These are phyloP conservation scores for Rosa chinensis DNA, from an alignment of 306 rosid genomes.

Conservation along the genomic window DNA sequence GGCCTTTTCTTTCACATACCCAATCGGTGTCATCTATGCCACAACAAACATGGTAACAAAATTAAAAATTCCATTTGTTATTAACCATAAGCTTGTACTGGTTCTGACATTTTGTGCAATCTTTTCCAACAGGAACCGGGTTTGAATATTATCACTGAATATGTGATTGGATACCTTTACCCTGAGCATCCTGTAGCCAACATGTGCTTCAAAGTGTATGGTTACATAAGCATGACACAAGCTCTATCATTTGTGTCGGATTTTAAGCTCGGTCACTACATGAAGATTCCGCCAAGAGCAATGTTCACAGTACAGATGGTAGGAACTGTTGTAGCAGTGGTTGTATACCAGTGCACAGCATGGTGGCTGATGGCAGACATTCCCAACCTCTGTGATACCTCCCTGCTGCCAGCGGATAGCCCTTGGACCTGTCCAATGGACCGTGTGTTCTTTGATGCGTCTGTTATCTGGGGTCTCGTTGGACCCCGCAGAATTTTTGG, in stretches of 20 bases:
- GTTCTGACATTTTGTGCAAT: slow-evolving; percentile 4
- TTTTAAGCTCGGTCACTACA: slow-evolving; percentile 90
- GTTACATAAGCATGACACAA: slow-evolving; percentile 86
- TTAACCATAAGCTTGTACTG: background rate
- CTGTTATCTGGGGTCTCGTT: slow-evolving; percentile 87
- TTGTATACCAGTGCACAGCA: slow-evolving; percentile 59
- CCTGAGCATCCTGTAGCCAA: slow-evolving; percentile 92
- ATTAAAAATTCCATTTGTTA: background rate
- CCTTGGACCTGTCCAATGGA: slow-evolving; percentile 87
- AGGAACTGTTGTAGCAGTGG: slow-evolving; percentile 60
- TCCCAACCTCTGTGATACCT: slow-evolving; percentile 66
- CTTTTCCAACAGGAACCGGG: slow-evolving; percentile 62
- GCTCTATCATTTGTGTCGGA: slow-evolving; percentile 65
- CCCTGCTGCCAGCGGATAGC: slow-evolving; percentile 47
- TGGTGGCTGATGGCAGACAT: slow-evolving; percentile 79
- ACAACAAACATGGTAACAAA: slow-evolving; percentile 77
- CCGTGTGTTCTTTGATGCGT: slow-evolving; percentile 70
- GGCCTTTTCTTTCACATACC: slow-evolving; percentile 62
- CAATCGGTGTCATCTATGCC: slow-evolving; percentile 67
- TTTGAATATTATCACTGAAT: slow-evolving; percentile 83
- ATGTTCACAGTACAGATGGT: slow-evolving; percentile 92
- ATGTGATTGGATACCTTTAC: slow-evolving; percentile 79
- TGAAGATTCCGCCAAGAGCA: slow-evolving; percentile 93
- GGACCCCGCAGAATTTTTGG: slow-evolving; percentile 89
- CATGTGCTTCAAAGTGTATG: slow-evolving; percentile 95